Conservation (phyloP, 768 basidiomycete species). For the Boletus subparvulus region DNA sequence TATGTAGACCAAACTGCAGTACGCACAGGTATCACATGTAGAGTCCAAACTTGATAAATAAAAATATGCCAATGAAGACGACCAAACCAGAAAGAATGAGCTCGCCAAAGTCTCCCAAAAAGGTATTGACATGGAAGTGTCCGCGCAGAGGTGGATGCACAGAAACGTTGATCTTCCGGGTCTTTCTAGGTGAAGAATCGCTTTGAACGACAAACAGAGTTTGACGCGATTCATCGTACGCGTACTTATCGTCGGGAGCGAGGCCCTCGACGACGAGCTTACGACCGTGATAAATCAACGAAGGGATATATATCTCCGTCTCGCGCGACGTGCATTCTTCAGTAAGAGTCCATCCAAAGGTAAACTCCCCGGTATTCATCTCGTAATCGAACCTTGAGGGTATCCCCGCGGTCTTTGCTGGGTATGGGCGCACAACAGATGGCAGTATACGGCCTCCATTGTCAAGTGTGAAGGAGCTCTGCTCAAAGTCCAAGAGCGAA, state of each 20-base stretch:
- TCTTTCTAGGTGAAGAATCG: constrained; percentile 43
- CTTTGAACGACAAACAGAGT: constrained; percentile 66
- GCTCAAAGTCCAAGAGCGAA: constrained; percentile 55
- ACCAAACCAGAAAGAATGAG: constrained; percentile 31
- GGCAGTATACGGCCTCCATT: constrained; percentile 77
- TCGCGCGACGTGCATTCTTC: constrained; percentile 43
- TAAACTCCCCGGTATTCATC: constrained; percentile 66
- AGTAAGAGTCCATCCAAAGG: constrained; percentile 56
- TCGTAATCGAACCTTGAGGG: constrained; percentile 76
- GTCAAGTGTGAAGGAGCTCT: constrained; percentile 70
- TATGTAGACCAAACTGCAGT: background rate
- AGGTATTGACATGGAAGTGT: constrained; percentile 57
- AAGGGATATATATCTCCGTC: constrained; percentile 84
- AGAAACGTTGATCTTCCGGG: constrained; percentile 52
- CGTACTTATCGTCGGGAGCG: constrained; percentile 46
- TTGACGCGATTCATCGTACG: constrained; percentile 65
- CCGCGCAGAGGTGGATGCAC: constrained; percentile 53
- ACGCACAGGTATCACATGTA: constrained; percentile 21
- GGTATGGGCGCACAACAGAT: constrained; percentile 85
- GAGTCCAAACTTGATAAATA: constrained; percentile 29
- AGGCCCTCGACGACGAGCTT: constrained; percentile 61
- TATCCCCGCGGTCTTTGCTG: constrained; percentile 85
- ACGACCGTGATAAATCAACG: constrained; percentile 54
- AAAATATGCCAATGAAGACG: constrained; percentile 32
- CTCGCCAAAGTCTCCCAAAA: constrained; percentile 60